A percentile compares a stretch with the other conserved stretches of the same genome.
phyloP scores from a whole-genome alignment of 371 early-diverging fungal species.

The Mortierella sp. region DNA sequence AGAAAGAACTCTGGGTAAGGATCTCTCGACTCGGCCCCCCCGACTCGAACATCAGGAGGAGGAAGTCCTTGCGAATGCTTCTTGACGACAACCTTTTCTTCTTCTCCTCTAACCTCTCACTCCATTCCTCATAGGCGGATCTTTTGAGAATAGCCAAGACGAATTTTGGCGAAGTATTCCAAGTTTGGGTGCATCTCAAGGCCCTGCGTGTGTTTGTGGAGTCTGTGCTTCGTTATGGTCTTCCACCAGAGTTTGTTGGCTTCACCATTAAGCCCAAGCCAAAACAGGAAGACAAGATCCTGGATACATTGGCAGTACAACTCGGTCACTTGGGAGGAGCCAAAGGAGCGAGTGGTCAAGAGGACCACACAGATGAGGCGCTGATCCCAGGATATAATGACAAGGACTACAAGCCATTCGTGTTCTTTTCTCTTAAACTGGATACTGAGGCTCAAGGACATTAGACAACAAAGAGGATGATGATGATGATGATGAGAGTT shows the following conservation, averaged over 20 bases:
- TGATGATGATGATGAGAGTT: too few species aligned
- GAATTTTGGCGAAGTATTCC: constrained; percentile 93
- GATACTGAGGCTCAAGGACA: constrained; percentile 56
- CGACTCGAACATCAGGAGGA: too few species aligned
- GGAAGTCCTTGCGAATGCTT: too few species aligned
- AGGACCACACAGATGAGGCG: constrained; percentile 64
- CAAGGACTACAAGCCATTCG: constrained; percentile 92
- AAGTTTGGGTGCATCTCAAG: constrained; percentile 94
- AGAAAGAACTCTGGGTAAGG: constrained; percentile 81
- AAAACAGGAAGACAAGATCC: constrained; percentile 81
- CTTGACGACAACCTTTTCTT: not conserved
- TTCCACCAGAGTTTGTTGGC: constrained; percentile 94
- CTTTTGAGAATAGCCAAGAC: constrained; percentile 88
- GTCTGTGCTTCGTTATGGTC: constrained; percentile 95
- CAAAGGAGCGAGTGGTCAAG: constrained; percentile 54
- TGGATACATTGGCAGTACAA: constrained; percentile 73
- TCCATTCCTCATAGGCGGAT: constrained; percentile 58
- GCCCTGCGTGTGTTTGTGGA: constrained; percentile 94
- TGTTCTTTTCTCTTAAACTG: constrained; percentile 80
- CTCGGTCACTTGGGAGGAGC: constrained; percentile 75
- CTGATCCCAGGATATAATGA: constrained; percentile 78
- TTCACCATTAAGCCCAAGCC: constrained; percentile 82
- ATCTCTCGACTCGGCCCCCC: not conserved
- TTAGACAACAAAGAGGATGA: constrained; percentile 33
- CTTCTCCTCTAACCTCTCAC: not conserved